Percentiles rank a stretch among this genome's conserved stretches.
phyloP scores from a whole-genome alignment of 495 filamentous ascomycete genomes.

The Articulospora tetracladia region DNA sequence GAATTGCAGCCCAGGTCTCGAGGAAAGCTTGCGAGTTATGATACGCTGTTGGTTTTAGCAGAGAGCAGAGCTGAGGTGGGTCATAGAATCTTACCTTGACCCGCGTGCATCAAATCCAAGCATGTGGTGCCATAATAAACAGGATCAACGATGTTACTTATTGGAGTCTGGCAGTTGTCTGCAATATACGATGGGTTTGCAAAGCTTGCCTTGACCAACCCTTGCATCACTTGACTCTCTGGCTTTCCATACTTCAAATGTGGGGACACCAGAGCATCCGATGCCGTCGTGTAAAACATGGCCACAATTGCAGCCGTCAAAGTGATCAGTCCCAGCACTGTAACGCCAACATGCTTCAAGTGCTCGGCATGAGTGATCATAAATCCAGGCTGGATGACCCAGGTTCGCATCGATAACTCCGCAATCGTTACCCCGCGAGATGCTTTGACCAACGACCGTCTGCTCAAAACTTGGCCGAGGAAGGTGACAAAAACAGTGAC shows the following conservation, averaged over 20 bases:
- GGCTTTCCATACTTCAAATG: conserved; percentile 51
- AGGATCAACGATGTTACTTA: conserved; percentile 35
- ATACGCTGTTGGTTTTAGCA: conserved; percentile 32
- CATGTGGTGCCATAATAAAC: conserved; percentile 46
- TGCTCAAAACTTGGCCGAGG: conserved; percentile 66
- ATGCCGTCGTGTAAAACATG: conserved; percentile 71
- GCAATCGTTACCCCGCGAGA: conserved; percentile 63
- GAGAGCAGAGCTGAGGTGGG: not conserved
- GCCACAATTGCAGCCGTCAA: conserved; percentile 57
- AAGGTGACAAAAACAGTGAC: conserved; percentile 74
- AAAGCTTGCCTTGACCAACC: conserved; percentile 53
- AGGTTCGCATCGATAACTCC: conserved; percentile 62
- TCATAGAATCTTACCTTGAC: conserved; percentile 32
- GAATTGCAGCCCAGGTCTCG: conserved; percentile 42
- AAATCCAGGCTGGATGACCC: conserved; percentile 49
- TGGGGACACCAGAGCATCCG: conserved; percentile 66
- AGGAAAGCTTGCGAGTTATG: conserved; percentile 48
- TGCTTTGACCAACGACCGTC: conserved; percentile 51
- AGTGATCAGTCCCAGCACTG: conserved; percentile 53
- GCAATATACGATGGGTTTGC: conserved; percentile 52
- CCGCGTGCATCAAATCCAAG: conserved; percentile 59
- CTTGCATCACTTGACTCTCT: conserved; percentile 41
- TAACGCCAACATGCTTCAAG: conserved; percentile 55
- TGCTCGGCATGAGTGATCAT: conserved; percentile 63
- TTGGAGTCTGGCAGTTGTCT: conserved; percentile 54